Evolutionary conservation across 2,329 filamentous ascomycete genomes (phyloP), one percentile per base, ranked within the genome.

Genomic region (Lasiodiplodia gonubiensis): DNA sequence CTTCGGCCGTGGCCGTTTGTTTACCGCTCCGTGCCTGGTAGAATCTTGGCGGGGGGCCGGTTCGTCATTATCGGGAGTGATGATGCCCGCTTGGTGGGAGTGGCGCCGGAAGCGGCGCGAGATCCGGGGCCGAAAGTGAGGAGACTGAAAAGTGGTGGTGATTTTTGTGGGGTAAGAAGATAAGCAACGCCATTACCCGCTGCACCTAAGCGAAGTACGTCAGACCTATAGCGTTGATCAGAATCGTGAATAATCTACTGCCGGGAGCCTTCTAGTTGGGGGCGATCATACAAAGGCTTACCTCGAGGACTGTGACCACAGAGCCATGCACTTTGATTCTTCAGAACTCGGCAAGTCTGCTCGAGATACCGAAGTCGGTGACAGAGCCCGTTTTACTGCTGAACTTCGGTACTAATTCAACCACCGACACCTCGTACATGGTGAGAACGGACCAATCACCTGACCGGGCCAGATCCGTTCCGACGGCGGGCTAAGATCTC

Each of bases 381-480:
- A 49, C 30, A 23, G 35, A 21, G 18, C 37, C 57, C 57, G 57
- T 30, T 25, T 27, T 48, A 6, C 10, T 35, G 53, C 18, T 46
- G 8, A 27, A 25, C 27, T 48, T 25, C 57, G 39, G 25, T n/a
- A 14, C 33, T 14, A 48, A 49, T 48, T 60, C 27, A 60, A 60
- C 57, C 27, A 25, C 57, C 57, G 57, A 42, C 6, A 21, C 12
- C 55, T 57, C 25, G 39, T 46, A 42, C 39, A 35, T 21, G 55
- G 35, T 57, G 14, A 16, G 46, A 18, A 14, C 14, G n/a, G 54
- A n/a, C 30, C 54, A 21, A 37, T 25, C 54, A 39, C 35, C 25
- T 57, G 54, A 46, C 39, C 55, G 55, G 55, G n/a, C 37, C 55
- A 39, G 23, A 27, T 60, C 55, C 54, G 54, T 14, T 57, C 54